Base-by-base conservation (phyloP, 768 basidiomycete species). In the Kwoniella bestiolae region DNA sequence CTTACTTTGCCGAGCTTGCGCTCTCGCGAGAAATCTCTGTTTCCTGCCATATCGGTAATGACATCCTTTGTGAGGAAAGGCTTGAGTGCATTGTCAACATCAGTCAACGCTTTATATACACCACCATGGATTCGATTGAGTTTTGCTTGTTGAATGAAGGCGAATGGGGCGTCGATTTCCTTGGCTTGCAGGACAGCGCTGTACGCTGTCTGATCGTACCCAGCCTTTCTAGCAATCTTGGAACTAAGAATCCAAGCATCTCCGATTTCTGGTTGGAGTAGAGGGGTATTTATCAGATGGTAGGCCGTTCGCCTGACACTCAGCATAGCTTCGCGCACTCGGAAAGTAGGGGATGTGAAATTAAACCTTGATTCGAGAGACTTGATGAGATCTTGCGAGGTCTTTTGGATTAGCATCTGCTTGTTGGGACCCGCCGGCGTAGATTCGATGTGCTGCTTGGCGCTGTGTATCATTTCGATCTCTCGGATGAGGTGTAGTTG, bases 181-280 rank as follows among this genome's bases (percentile, higher is more conserved):
- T 88, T 86, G 0, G 94, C 92, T 81, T 99, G 96, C 0, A 99
- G 85, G 68, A 91, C 87, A 5, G 96, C 94, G 74, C 91, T 96
- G 78, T 98, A 99, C 2, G 96, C 93, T 0, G 95, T 97, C 82
- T 97, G 95, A 84, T 87, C 89, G 78, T 98, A 94, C 0, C 92
- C 90, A 3, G 94, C 91, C 78, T 97, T 99, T 34, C 96, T 85
- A 34, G 96, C 96, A 61, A 94, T 93, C 79, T 94, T 97, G n/a
- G 94, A 90, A 65, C 90, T 97, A 28, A 87, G 84, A 12, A 98
- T 85, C 96, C 96, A 99, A 0, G 92, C 88, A 51, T 86, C 85
- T 3, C 92, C 90, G 38, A 94, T 88, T 70, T 90, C 88, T 14
- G 82, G 12, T 25, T 63, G 46, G n/a, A 76, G 44, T 12, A 57